A percentile compares a stretch with the other conserved stretches of the same genome.
These are phyloP conservation scores for Coemansia sp. DNA, from an alignment of 192 early-diverging fungal species.

Conservation along the genomic window DNA sequence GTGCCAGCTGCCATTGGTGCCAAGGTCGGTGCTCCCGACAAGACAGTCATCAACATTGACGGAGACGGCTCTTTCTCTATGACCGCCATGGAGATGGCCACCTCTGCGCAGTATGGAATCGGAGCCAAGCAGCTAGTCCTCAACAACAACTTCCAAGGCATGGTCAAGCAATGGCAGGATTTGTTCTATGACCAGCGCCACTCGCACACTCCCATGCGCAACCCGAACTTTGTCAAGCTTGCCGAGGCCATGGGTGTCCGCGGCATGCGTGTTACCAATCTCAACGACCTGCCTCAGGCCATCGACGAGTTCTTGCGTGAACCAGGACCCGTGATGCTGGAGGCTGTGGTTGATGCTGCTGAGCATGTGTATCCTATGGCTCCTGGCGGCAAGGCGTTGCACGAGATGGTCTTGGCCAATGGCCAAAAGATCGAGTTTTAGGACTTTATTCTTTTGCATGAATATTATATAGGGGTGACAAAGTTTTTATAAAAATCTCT, in stretches of 20 bases:
- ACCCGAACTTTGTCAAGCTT: slow-evolving; percentile 98
- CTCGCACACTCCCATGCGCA: slow-evolving; percentile 89
- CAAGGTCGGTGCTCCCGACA: slow-evolving; percentile 89
- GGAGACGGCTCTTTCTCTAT: slow-evolving; percentile 98
- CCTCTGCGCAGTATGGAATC: slow-evolving; percentile 96
- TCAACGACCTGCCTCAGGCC: slow-evolving; percentile 77
- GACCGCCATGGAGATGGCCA: slow-evolving; percentile 98
- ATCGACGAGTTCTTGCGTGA: slow-evolving; percentile 89
- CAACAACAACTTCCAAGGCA: slow-evolving; percentile 99
- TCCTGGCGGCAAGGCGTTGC: slow-evolving; percentile 86
- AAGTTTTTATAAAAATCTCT: too few species aligned
- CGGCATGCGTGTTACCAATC: slow-evolving; percentile 79
- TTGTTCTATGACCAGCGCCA: slow-evolving; percentile 97
- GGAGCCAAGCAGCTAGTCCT: slow-evolving; percentile 94
- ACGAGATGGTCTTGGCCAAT: slow-evolving; percentile 75
- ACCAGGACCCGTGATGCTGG: slow-evolving; percentile 84
- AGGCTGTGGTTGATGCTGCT: slow-evolving; percentile 83
- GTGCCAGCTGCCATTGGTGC: slow-evolving; percentile 95
- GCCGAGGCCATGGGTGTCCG: slow-evolving; percentile 91
- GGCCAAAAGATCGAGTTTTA: slow-evolving; percentile 41
- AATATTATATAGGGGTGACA: too few species aligned
- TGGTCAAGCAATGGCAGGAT: slow-evolving; percentile 94
- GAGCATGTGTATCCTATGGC: slow-evolving; percentile 99
- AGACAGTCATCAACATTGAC: slow-evolving; percentile 97
- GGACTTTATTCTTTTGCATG: too few species aligned